Percentiles rank a stretch among this genome's conserved stretches.
phyloP scores from a whole-genome alignment of 2,329 filamentous ascomycete genomes.

The Diaporthe batatas region DNA sequence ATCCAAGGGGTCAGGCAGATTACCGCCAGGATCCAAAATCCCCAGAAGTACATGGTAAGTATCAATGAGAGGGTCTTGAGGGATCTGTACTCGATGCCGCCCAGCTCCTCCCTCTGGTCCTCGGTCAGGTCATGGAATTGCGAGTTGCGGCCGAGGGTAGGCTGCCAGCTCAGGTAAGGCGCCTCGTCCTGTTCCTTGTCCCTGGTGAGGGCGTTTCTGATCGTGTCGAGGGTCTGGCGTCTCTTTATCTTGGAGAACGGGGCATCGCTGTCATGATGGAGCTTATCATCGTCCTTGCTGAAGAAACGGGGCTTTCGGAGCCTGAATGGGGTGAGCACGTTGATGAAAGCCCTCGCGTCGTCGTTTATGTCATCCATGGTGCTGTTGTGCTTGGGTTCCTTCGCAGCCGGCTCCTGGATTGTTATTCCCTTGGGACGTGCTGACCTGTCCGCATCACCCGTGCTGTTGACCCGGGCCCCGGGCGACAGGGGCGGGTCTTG shows the following conservation, averaged over 20 bases:
- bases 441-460: conserved; percentile 44
- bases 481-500: conserved; percentile 45
- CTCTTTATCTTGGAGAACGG: conserved; percentile 48
- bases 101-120: conserved; percentile 93
- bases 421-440: conserved; percentile 61
- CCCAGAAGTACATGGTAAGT: conserved; percentile 83
- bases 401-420: conserved; percentile 65
- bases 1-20: conserved; percentile 87
- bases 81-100: conserved; percentile 95
- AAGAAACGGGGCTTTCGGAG: conserved; percentile 46
- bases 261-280: conserved; percentile 53
- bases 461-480: not conserved
- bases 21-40: conserved; percentile 83
- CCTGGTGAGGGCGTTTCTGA: conserved; percentile 69
- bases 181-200: conserved; percentile 67
- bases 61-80: conserved; percentile 87
- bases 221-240: conserved; percentile 68
- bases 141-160: conserved; percentile 93
- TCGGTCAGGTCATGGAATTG: conserved; percentile 86
- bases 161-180: conserved; percentile 94
- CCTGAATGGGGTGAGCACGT: conserved; percentile 51
- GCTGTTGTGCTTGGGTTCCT: conserved; percentile 42
- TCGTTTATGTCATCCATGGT: conserved; percentile 60
- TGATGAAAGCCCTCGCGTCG: conserved; percentile 55
- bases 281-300: conserved; percentile 53